Evolutionary conservation across 169 alveolate genomes (phyloP), one percentile per base, ranked within the genome.

Genomic region (Cryptosporidium sp.): DNA sequence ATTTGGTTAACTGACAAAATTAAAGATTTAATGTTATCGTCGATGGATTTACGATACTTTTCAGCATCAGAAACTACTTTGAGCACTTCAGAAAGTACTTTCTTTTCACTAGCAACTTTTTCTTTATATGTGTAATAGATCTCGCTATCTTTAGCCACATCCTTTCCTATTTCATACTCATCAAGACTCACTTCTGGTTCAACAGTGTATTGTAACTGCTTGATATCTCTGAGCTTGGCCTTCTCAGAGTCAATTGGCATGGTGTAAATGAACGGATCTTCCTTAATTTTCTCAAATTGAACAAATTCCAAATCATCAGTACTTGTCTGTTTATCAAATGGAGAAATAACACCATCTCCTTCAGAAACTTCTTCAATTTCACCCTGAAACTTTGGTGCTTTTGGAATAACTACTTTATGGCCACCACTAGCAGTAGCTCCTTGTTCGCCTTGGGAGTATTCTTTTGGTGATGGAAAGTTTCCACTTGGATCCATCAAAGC

Each of bases 161-260:
- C 89, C 8, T 80, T 80, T 21, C 89, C 89, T 12, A 80, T 62
- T 35, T 80, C 80, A 33, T 80, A 80, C 3, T 80, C 89, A 16
- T 41, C 65, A 65, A 80, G n/a, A 37, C 89, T 80, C 14, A 80
- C 75, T 65, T 80, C 89, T 16, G 89, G 89, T 4, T 80, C 89
- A 43, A 80, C 75, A 48, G 59, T 59, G 41, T 62, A 62, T n/a
- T 80, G 43, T n/a, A 80, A 41, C 33, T 58, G 21, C 45, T 80
- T 80, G n/a, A 80, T 80, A 23, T 80, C 89, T 23, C 50, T 37
- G 3, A 80, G 65, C 35, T 80, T 80, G 7, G 68, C 68, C 23
- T 65, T 80, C 0, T 80, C 89, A 14, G 69, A 26, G 21, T 58
- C 75, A 61, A 62, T 26, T 41, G 89, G 80, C 73, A 80, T 59